Evolutionary conservation across 495 filamentous ascomycete genomes (phyloP), one percentile per base, ranked within the genome.

Genomic region (Viridothelium virens): DNA sequence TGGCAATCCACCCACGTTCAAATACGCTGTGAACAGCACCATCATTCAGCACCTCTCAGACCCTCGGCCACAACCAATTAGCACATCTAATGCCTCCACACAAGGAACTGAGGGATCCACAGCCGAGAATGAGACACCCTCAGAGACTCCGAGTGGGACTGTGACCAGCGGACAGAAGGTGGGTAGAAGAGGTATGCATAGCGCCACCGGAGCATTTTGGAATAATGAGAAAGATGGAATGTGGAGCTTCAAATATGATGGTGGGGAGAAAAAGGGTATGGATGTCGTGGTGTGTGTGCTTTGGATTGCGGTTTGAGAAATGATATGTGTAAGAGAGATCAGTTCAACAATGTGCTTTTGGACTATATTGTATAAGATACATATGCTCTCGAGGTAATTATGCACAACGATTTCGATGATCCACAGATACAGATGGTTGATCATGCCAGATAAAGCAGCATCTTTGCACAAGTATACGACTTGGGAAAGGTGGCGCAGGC

Each of bases 181-280:
- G 36, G 92, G 92, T 53, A 86, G 92, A 67, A 85, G 93, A 63
- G 94, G 94, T 50, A 96, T 98, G 94, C 94, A 98, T 81, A 90
- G 86, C 68, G 94, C 94, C 16, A 90, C 89, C 1, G 94, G 91
- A 48, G 95, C 92, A 2, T 98, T 89, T 81, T 98, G 94, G 94
- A 93, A 97, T 74, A 91, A 94, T 72, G 92, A 95, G 81, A 91
- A 86, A 66, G 94, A 98, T 73, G 94, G 94, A 63, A 96, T 95
- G 89, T 98, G 91, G 91, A 96, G 87, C 74, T 95, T 87, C 81
- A 97, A 98, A 80, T 96, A 90, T 75, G 89, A 92, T 70, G 90
- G 85, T 64, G 88, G 85, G 31, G 90, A 91, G 77, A 84, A 79
- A 74, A 88, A 85, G 81, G 94, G 93, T 9, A 81, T 98, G 77